phyloP scores from a whole-genome alignment of 306 rosid species.

The Ceratonia siliqua region DNA sequence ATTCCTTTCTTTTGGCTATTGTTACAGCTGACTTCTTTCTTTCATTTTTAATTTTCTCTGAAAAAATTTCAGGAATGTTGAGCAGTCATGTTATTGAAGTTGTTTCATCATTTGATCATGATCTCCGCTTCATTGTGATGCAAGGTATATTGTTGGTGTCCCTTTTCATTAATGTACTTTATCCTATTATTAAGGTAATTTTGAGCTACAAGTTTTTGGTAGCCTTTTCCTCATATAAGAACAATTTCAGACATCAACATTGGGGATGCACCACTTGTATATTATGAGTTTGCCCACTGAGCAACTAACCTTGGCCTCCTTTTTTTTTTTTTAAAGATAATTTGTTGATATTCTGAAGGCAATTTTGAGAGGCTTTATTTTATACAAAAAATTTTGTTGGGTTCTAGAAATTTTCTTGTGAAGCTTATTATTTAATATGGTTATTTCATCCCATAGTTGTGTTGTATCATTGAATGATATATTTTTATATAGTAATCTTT shows the following conservation, averaged over 20 bases:
- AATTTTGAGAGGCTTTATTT: not conserved
- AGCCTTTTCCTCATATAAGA: not conserved
- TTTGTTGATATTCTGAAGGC: not conserved
- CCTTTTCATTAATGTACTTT: not conserved
- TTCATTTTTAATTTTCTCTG: not conserved
- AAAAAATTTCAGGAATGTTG: conserved; percentile 34
- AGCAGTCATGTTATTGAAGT: conserved; percentile 40
- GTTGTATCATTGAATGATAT: conserved; percentile 4
- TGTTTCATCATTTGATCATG: conserved; percentile 51
- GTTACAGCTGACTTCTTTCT: not conserved
- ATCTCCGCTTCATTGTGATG: conserved; percentile 61
- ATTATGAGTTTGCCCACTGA: not conserved
- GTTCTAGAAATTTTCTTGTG: conserved; percentile 1
- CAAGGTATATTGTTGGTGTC: conserved; percentile 56
- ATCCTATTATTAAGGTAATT: not conserved
- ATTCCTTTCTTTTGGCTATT: conserved; percentile 20
- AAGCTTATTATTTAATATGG: not conserved
- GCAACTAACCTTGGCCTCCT: not conserved
- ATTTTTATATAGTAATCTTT: not conserved
- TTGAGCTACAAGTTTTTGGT: not conserved
- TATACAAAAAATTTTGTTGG: not conserved
- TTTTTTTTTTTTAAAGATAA: not conserved
- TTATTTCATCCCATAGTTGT: not conserved
- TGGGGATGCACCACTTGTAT: not conserved
- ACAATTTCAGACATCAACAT: not conserved